Evolutionary conservation across 208 protist genomes (phyloP).

Genomic region (Endotrypanum monterogeii): DNA sequence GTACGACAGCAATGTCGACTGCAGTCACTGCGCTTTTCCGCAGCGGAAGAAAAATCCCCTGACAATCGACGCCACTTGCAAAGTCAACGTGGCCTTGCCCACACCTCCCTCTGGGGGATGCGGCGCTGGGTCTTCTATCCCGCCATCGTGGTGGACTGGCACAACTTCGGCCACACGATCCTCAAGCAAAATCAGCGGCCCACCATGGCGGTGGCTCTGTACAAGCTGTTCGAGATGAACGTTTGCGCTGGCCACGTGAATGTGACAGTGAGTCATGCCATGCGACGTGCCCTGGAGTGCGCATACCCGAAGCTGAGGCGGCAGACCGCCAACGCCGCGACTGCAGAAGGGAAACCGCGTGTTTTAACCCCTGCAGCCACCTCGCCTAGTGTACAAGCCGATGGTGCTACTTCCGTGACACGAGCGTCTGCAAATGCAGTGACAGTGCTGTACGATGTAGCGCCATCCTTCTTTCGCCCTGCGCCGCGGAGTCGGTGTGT

Average conservation of each 20-base stretch:
- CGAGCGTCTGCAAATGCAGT: slow-evolving; percentile 19
- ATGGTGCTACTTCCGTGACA: not conserved
- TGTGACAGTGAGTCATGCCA: slow-evolving; percentile 83
- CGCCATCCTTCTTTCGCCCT: slow-evolving; percentile 72
- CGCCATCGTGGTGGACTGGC: slow-evolving; percentile 88
- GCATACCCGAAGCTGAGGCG: slow-evolving; percentile 21
- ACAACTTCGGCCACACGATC: slow-evolving; percentile 93
- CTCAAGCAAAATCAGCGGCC: slow-evolving; percentile 60
- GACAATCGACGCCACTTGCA: not conserved
- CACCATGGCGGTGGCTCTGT: slow-evolving; percentile 48
- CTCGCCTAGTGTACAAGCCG: not conserved
- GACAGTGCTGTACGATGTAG: slow-evolving; percentile 75
- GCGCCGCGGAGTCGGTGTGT: slow-evolving; percentile 47
- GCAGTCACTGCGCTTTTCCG: slow-evolving; percentile 22
- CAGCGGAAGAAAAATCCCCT: not conserved
- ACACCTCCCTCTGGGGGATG: not conserved
- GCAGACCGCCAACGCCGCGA: not conserved
- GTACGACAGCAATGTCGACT: slow-evolving; percentile 43
- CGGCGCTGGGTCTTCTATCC: slow-evolving; percentile 51
- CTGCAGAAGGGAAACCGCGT: not conserved
- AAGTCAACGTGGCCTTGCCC: not conserved
- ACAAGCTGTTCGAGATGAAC: slow-evolving; percentile 70
- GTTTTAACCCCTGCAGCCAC: not conserved
- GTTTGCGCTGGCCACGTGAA: slow-evolving; percentile 72
- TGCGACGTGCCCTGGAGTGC: slow-evolving; percentile 44